Base-by-base conservation (phyloP, 2,329 filamentous ascomycete genomes). In the Intubia oerlemansii region DNA sequence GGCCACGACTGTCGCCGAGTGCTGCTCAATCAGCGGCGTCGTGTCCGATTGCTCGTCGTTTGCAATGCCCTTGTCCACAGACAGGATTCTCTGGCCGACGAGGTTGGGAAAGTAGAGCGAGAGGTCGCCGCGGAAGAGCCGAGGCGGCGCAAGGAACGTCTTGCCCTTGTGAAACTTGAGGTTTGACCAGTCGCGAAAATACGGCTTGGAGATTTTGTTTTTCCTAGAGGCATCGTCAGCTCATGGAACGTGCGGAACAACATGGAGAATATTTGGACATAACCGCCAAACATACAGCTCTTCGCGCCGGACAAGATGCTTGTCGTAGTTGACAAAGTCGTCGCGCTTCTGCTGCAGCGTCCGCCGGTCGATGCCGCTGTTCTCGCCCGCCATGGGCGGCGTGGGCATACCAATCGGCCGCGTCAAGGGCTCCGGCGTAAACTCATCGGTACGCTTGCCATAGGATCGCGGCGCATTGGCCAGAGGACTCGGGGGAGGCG, bases 51-150 rank as follows among this genome's bases (percentile, higher is more conserved):
- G 91, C 49, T 90, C 67, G 33, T 50, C 53, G 22, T 18, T 27
- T 13, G 32, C 29, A 36, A 40, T 34, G 38, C 36, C 46, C 47
- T 52, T 55, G 43, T 53, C 52, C 28, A 53, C 53, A 39, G 66
- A 69, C 31, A 65, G 53, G 17, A 93, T 59, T 2, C 82, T 93
- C 40, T 66, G 59, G 25, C 88, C 88, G 46, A 65, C 66, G 33
- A 98, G 59, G 52, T 98, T 98, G 25, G 88, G 88, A 54, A 98
- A 93, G 58, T 77, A 95, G 37, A 93, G 65, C 5, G 85, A 76
- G 29, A 71, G 63, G 22, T 90, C 79, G 38, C 63, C 63, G 43
- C 72, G 76, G 61, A 95, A 95, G 27, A 85, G 62, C n/a, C 75
- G 62, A 4, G 77, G 68, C 21, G 85, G 85, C 13, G 81, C 72